Percentiles rank a stretch among this genome's conserved stretches.
Conservation (phyloP, 805 yeast species). For the Wickerhamomyces queroliae region DNA sequence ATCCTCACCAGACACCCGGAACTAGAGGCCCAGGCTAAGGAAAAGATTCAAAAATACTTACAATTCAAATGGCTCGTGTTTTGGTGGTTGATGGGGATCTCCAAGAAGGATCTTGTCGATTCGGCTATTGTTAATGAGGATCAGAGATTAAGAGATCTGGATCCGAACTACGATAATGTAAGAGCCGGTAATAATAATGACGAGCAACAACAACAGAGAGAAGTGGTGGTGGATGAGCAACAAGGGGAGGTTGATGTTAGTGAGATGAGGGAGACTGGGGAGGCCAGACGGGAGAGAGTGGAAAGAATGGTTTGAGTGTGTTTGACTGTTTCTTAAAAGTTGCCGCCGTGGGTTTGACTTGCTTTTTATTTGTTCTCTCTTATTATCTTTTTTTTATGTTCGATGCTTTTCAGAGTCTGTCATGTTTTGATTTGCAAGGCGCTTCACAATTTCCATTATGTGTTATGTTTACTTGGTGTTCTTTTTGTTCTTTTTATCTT, state of each 20-base stretch:
- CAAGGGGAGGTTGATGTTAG: no score
- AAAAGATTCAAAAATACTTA: constrained; percentile 29
- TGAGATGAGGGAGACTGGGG: no score
- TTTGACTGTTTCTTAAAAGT: background rate
- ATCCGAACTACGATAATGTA: background rate
- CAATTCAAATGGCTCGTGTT: constrained; percentile 29
- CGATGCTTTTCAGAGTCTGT: no score
- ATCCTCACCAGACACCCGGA: constrained; percentile 34
- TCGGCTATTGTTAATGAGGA: constrained; percentile 41
- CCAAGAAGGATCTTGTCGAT: constrained; percentile 40
- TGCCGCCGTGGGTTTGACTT: background rate
- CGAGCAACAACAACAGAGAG: background rate
- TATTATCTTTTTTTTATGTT: background rate
- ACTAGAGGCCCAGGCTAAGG: constrained; percentile 39
- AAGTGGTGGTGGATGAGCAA: no score
- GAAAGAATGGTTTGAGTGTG: constrained; percentile 2
- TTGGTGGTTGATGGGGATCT: constrained; percentile 55
- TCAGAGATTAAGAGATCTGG: constrained; percentile 19
- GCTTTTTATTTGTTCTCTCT: no score
- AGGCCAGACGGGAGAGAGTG: constrained; percentile 1
- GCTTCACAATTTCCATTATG: no score
- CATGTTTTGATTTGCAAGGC: no score
- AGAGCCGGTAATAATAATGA: background rate
- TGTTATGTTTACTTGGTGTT: no score
- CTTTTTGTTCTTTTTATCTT: no score